Evolutionary conservation across 768 basidiomycete genomes (phyloP).

Genomic region (Rhodotorula taiwanensis): DNA sequence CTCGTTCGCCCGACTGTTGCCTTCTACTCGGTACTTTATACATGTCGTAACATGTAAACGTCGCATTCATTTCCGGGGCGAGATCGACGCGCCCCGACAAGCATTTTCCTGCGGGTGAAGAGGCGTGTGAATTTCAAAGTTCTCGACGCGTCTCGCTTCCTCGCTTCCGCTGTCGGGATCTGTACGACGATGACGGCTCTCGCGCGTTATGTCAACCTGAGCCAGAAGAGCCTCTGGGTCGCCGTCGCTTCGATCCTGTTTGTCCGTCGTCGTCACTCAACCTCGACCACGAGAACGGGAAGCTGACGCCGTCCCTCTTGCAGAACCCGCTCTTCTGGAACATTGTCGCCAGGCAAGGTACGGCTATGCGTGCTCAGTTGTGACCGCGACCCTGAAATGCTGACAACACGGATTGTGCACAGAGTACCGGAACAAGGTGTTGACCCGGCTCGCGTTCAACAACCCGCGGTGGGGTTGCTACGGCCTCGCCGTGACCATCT

Average conservation of each 20-base stretch:
- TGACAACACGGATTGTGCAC: background rate
- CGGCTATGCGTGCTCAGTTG: background rate
- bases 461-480: constrained; percentile 67
- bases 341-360: constrained; percentile 57
- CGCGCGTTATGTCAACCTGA: constrained; percentile 52
- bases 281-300: background rate
- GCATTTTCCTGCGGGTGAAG: no score
- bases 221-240: constrained; percentile 59
- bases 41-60: no score
- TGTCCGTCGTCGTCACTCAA: constrained; percentile 21
- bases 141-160: no score
- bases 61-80: no score
- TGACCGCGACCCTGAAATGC: no score
- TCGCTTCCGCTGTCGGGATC: no score
- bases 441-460: constrained; percentile 67
- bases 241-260: constrained; percentile 68
- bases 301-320: background rate
- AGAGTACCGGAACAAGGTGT: constrained; percentile 79
- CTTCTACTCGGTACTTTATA: no score
- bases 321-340: constrained; percentile 91
- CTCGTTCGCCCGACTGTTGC: no score
- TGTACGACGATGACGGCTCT: background rate
- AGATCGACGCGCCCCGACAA: no score
- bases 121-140: no score
- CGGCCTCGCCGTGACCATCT: constrained; percentile 74